Percentiles rank a stretch among this genome's conserved stretches.
Conservation (phyloP, 768 basidiomycete genomes). For the Boletus reticulatus region DNA sequence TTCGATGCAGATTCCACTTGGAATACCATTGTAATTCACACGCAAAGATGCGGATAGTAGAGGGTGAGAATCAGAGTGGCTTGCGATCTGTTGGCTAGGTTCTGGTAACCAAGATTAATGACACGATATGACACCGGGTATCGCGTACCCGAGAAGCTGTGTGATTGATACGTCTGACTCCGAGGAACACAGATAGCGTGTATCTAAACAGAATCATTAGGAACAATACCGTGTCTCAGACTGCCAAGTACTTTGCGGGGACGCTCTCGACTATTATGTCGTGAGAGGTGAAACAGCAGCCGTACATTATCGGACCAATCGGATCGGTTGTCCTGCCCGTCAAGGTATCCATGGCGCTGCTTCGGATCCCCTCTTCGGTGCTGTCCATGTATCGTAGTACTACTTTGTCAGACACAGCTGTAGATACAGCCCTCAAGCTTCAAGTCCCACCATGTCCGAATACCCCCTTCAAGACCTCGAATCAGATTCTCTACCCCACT, state of each 20-base stretch:
- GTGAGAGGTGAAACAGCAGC: too few species aligned
- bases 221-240: too few species aligned
- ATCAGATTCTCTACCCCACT: background rate
- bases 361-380: too few species aligned
- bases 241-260: too few species aligned
- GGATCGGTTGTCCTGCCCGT: conserved; percentile 1
- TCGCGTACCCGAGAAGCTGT: background rate
- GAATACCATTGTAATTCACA: conserved; percentile 11
- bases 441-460: conserved; percentile 13
- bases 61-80: background rate
- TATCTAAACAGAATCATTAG: too few species aligned
- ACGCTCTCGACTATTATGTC: too few species aligned
- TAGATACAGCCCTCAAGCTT: background rate
- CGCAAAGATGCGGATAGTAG: background rate
- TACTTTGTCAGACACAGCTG: conserved; percentile 7
- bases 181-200: too few species aligned
- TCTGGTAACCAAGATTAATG: background rate
- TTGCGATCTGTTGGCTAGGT: background rate
- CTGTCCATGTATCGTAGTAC: too few species aligned
- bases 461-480: conserved; percentile 10
- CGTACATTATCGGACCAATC: too few species aligned
- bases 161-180: background rate
- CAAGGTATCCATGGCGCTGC: background rate
- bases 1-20: conserved; percentile 18
- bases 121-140: background rate